phyloP scores from a whole-genome alignment of 2,329 filamentous ascomycete genomes.

The Endothia cerciana region DNA sequence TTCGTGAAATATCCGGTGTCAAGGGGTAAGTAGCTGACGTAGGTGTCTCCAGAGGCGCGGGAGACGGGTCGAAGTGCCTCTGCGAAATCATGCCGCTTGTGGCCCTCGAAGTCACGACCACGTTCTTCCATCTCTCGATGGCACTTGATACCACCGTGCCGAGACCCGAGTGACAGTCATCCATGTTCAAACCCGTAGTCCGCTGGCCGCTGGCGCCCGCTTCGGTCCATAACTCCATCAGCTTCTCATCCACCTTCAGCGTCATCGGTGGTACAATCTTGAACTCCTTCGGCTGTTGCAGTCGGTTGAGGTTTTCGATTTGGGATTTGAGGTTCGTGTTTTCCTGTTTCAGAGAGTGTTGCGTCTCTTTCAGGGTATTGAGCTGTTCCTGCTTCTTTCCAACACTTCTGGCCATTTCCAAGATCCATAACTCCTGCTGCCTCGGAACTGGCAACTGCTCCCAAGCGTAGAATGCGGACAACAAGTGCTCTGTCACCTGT shows the following conservation, averaged over 20 bases:
- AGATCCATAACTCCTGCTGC: constrained; percentile 62
- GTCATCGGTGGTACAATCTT: constrained; percentile 56
- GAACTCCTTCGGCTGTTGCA: constrained; percentile 65
- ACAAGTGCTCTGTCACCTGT: constrained; percentile 73
- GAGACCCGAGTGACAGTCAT: constrained; percentile 58
- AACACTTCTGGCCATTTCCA: constrained; percentile 64
- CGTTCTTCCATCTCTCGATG: constrained; percentile 65
- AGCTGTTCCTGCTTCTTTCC: constrained; percentile 60
- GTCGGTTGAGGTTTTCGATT: constrained; percentile 60
- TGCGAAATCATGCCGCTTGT: constrained; percentile 54
- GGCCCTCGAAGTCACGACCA: constrained; percentile 57
- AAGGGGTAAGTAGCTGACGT: constrained; percentile 33
- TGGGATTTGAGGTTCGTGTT: constrained; percentile 60
- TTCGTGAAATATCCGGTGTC: constrained; percentile 31
- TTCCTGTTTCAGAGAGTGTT: constrained; percentile 59
- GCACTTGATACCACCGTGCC: constrained; percentile 55
- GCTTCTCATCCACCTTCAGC: constrained; percentile 53
- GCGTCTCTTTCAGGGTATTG: constrained; percentile 53
- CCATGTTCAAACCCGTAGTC: constrained; percentile 50
- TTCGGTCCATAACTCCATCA: constrained; percentile 53
- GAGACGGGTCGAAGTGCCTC: constrained; percentile 47
- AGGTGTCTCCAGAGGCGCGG: constrained; percentile 28
- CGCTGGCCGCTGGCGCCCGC: constrained; percentile 45
- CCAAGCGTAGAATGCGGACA: constrained; percentile 81
- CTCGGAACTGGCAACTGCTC: constrained; percentile 60